Evolutionary conservation across 2,329 filamentous ascomycete genomes (phyloP).

Genomic region (Sporothrix pallida): DNA sequence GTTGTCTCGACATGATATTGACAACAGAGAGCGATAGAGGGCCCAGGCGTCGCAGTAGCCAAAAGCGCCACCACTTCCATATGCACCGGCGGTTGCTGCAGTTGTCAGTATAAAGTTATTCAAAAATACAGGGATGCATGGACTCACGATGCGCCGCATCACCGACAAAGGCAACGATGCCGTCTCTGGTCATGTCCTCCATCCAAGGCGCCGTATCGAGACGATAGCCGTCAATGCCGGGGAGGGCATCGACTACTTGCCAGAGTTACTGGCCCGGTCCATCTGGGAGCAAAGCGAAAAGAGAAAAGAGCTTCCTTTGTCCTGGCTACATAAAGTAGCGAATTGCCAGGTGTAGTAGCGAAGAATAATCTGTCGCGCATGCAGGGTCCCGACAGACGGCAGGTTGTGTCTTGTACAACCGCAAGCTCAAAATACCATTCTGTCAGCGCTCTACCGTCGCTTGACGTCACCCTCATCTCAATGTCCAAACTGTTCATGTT

Average conservation of each 20-base stretch:
- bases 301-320: no score
- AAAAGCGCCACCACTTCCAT: slow-evolving; percentile 27
- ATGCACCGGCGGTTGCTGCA: slow-evolving; percentile 30
- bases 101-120: neutral
- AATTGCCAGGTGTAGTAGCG: no score
- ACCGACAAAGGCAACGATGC: slow-evolving; percentile 28
- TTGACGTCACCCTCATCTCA: no score
- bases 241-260: slow-evolving; percentile 23
- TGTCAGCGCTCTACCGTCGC: no score
- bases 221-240: slow-evolving; percentile 26
- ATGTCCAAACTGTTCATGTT: no score
- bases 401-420: no score
- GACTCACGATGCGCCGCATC: slow-evolving; percentile 34
- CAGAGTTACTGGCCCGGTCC: slow-evolving; percentile 19
- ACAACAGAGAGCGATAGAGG: slow-evolving; percentile 21
- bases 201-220: slow-evolving; percentile 30
- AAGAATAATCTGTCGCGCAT: no score
- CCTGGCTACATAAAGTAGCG: neutral
- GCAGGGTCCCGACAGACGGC: no score
- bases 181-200: slow-evolving; percentile 25
- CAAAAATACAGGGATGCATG: no score
- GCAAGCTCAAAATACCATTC: no score
- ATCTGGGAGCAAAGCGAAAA: no score
- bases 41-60: slow-evolving; percentile 32
- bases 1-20: slow-evolving; percentile 15